These are phyloP conservation scores for Phialophora chinensis DNA, from an alignment of 2,329 filamentous ascomycete genomes.

Conservation along the genomic window DNA sequence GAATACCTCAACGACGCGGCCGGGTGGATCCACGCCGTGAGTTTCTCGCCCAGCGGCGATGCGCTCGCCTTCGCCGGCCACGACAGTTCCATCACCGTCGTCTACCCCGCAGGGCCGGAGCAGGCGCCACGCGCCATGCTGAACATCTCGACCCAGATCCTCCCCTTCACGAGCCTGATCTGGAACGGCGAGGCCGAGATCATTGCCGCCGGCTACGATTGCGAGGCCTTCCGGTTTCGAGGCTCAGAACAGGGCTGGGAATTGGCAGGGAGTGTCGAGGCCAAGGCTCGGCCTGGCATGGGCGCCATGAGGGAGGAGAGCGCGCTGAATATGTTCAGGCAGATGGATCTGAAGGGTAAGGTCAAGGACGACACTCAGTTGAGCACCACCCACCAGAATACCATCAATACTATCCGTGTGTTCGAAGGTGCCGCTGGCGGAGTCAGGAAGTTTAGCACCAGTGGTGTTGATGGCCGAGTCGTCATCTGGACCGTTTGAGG, in stretches of 20 bases:
- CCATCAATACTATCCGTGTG: constrained; percentile 80
- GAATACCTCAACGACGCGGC: constrained; percentile 96
- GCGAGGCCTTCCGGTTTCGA: constrained; percentile 86
- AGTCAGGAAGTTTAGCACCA: constrained; percentile 84
- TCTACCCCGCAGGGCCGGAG: constrained; percentile 90
- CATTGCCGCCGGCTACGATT: constrained; percentile 82
- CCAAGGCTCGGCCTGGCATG: constrained; percentile 67
- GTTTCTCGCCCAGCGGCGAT: constrained; percentile 90
- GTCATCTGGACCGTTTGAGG: constrained; percentile 75
- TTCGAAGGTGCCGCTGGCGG: constrained; percentile 70
- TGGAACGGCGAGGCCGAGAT: constrained; percentile 94
- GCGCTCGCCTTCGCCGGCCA: constrained; percentile 94
- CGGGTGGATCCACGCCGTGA: constrained; percentile 92
- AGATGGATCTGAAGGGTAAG: constrained; percentile 98
- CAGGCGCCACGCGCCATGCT: constrained; percentile 89
- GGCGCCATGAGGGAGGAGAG: constrained; percentile 78
- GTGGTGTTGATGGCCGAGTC: constrained; percentile 80
- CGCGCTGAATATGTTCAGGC: constrained; percentile 95
- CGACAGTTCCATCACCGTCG: constrained; percentile 94
- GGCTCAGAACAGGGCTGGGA: constrained; percentile 83
- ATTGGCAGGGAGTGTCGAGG: constrained; percentile 79
- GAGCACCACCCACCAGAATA: constrained; percentile 96
- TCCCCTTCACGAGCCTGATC: constrained; percentile 90
- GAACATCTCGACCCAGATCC: constrained; percentile 83
- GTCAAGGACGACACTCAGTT: constrained; percentile 89